Evolutionary conservation across 495 filamentous ascomycete genomes (phyloP).

Genomic region (Tuber aestivum): DNA sequence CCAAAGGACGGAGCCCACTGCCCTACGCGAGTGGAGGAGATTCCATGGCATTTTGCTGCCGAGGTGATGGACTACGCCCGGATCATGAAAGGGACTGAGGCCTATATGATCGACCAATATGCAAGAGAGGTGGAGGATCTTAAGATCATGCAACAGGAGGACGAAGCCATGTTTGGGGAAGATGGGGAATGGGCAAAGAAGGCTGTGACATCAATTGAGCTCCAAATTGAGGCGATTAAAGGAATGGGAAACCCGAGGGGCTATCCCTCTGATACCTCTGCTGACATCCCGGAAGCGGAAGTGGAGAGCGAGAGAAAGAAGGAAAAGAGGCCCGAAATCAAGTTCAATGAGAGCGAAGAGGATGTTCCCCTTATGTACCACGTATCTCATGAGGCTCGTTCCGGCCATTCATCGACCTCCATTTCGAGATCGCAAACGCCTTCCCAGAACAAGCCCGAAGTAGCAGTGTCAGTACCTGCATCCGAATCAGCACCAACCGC

Average conservation of each 20-base stretch:
- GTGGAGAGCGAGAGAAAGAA: slow-evolving; percentile 49
- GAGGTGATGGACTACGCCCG: slow-evolving; percentile 92
- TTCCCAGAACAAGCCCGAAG: slow-evolving; percentile 7
- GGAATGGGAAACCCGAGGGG: slow-evolving; percentile 61
- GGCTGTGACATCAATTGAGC: slow-evolving; percentile 46
- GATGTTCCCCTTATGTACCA: slow-evolving; percentile 54
- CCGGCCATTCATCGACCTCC: slow-evolving; percentile 29
- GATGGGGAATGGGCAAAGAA: slow-evolving; percentile 87
- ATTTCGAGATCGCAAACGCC: slow-evolving; percentile 15
- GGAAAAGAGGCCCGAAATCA: slow-evolving; percentile 49
- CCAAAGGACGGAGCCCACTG: slow-evolving; percentile 71
- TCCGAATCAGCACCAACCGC: slow-evolving; percentile 22
- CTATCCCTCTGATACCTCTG: not conserved
- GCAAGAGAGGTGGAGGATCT: slow-evolving; percentile 70
- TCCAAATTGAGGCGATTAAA: slow-evolving; percentile 40
- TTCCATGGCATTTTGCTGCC: slow-evolving; percentile 91
- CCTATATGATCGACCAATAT: slow-evolving; percentile 77
- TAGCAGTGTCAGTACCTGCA: slow-evolving; percentile 9
- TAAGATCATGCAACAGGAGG: slow-evolving; percentile 69
- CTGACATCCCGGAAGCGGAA: slow-evolving; percentile 47
- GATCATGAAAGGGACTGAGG: slow-evolving; percentile 87
- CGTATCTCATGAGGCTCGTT: slow-evolving; percentile 45
- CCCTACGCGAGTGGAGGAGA: slow-evolving; percentile 59
- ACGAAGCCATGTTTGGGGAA: slow-evolving; percentile 89
- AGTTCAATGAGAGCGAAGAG: slow-evolving; percentile 47